Base-by-base conservation (phyloP, 73 alveolate genomes). In the Paramecium caudatum region DNA sequence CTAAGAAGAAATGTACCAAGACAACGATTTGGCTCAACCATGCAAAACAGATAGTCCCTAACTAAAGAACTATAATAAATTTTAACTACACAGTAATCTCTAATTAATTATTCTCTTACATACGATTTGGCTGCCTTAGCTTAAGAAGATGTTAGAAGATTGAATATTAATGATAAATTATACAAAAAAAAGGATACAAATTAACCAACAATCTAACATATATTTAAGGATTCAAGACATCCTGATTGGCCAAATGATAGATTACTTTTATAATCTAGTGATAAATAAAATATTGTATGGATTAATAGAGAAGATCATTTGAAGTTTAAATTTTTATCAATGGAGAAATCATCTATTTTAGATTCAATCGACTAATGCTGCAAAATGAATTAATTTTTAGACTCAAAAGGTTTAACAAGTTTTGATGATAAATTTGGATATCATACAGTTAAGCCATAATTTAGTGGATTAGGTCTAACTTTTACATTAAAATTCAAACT, bases 181-280 rank as follows among this genome's bases (percentile, higher is more conserved):
- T 65, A 25, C 34, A 65, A 65, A 49, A 65, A 36, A 65, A 65
- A 65, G n/a, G 83, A 65, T 32, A 46, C 83, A 65, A 65, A 41
- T 74, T 27, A 43, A 41, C 69, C 39, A 15, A 74, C 21, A 3
- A 74, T 37, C 0, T 19, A 41, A 19, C 39, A 74, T 17, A 19
- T 27, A 15, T 74, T 41, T 41, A 37, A 74, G 43, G 88, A 68
- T 3, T 74, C 32, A 21, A 32, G 88, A 15, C 68, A 74, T 41
- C 88, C 88, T 16, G 88, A 74, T 74, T 74, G 88, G 88, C 88
- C 88, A 3, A 0, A 19, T 23, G 68, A 74, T 74, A 74, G 88
- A 16, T 39, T 74, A 45, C 37, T 74, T 21, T 30, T 74, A 1
- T 37, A 39, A 21, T 27, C 43, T 19, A 10, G 33, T 16, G 88